Base-by-base conservation (phyloP, 352 stramenopile species). In the Globisporangium canariense region DNA sequence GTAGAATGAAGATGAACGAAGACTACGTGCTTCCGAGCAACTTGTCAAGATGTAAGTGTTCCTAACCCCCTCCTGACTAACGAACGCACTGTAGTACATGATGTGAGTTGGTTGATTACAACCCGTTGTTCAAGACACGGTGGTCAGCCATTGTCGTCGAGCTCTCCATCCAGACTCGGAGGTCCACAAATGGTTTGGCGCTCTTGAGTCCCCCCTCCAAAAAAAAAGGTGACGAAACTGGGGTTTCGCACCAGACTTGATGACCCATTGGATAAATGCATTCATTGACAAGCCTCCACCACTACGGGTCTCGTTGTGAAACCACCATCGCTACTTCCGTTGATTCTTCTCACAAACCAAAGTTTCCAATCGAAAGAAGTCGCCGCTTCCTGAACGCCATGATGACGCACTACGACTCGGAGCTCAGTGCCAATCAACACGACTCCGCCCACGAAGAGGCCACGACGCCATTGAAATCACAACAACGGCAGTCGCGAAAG, bases 361-460 rank as follows among this genome's bases (percentile, higher is more conserved):
- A 8, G 30, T 57, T 28, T 36, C 13, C 8, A 36, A 22, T 28
- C 25, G 25, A 7, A 41, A 10, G 13, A 36, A 57, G 3, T 18
- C 9, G 8, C 20, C 14, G 0, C 32, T 9, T 8, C 7, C 32
- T 9, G 32, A 36, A 47, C 22, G 49, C 55, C 3, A 60, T 51
- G 20, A 60, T 60, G 55, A 28, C 2, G 25, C 25, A 28, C 25
- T 13, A 47, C 13, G 55, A 60, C 22, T 16, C 25, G 55, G 38
- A 60, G 38, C 55, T 38, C 36, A 51, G 55, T 9, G 22, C 3
- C 20, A 51, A 60, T 13, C 36, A 60, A n/a, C 52, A 45, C 30
- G 9, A 46, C 8, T 28, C 11, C 6, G 22, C 25, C 16, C 49
- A n/a, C 7, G 13, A 43, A 11, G 51, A 41, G 4, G 5, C 43